Conservation (phyloP, 306 rosid species). For the Sindora glabra region DNA sequence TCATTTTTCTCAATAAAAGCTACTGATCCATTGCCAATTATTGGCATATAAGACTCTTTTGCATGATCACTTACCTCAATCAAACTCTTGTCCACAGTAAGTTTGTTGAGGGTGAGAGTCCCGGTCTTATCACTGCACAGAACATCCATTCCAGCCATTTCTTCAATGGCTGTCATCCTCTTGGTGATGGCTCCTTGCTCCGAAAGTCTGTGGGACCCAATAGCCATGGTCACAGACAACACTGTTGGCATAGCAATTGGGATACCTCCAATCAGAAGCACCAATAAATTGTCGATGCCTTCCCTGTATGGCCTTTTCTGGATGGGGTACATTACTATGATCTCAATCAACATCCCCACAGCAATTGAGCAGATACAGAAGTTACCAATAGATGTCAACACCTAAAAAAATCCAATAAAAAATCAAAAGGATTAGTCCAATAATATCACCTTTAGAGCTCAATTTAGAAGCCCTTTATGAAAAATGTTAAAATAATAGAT, state of each 20-base stretch:
- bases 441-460: background rate
- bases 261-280: constrained; percentile 89
- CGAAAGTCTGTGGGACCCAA: constrained; percentile 80
- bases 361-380: constrained; percentile 88
- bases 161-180: constrained; percentile 97
- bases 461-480: background rate
- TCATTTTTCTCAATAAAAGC: no score
- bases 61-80: constrained; percentile 51
- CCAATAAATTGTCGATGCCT: constrained; percentile 84
- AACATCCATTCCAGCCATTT: constrained; percentile 96
- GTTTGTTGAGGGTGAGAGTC: constrained; percentile 93
- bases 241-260: constrained; percentile 98
- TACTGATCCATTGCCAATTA: background rate
- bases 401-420: constrained; percentile 36
- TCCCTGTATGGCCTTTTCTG: constrained; percentile 71
- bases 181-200: constrained; percentile 94
- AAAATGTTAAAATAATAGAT: background rate
- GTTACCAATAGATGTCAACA: constrained; percentile 89
- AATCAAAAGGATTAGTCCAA: background rate
- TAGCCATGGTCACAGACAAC: constrained; percentile 91
- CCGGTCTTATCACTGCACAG: constrained; percentile 97
- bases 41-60: background rate
- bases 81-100: constrained; percentile 63
- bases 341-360: constrained; percentile 74
- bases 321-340: constrained; percentile 71